Evolutionary conservation across 139 green algal species (phyloP).

Genomic region (Gonium pectorale): DNA sequence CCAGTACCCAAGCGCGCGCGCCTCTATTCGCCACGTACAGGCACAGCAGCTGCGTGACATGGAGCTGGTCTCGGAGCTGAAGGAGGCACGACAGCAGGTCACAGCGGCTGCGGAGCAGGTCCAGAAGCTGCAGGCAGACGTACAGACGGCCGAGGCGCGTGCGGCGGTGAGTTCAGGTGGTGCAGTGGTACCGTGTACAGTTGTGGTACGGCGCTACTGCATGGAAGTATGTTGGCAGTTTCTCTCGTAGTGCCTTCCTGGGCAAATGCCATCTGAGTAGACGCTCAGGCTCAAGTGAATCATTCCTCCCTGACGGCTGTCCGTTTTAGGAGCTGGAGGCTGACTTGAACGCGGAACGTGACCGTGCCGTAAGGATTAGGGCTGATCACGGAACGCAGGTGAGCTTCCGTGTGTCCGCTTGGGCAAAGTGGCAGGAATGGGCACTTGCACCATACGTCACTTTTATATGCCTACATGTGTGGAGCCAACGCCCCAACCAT

Average conservation of each 20-base stretch:
- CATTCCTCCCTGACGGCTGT: too few relatives aligned
- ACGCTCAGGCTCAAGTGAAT: too few relatives aligned
- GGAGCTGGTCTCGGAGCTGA: slow-evolving; percentile 2
- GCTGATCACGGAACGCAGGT: slow-evolving; percentile 8
- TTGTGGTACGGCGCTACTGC: too few relatives aligned
- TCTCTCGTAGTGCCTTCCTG: too few relatives aligned
- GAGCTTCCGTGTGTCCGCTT: not conserved
- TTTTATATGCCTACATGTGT: too few relatives aligned
- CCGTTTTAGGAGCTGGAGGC: slow-evolving; percentile 35
- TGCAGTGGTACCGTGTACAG: not conserved
- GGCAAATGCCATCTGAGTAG: too few relatives aligned
- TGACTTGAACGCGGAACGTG: not conserved
- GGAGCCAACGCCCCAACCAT: too few relatives aligned
- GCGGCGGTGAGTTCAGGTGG: not conserved
- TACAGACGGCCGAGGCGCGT: not conserved
- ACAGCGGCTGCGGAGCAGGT: not conserved
- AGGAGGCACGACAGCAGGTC: not conserved
- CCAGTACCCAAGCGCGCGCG: too few relatives aligned
- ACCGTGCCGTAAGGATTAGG: not conserved
- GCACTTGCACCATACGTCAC: not conserved
- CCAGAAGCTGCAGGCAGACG: not conserved
- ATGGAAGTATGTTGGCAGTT: too few relatives aligned
- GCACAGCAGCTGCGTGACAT: not conserved
- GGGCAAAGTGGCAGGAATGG: not conserved
- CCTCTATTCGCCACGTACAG: too few relatives aligned